phyloP scores from a whole-genome alignment of 148 eudicot genomes.

The Chenopodium formosanum region DNA sequence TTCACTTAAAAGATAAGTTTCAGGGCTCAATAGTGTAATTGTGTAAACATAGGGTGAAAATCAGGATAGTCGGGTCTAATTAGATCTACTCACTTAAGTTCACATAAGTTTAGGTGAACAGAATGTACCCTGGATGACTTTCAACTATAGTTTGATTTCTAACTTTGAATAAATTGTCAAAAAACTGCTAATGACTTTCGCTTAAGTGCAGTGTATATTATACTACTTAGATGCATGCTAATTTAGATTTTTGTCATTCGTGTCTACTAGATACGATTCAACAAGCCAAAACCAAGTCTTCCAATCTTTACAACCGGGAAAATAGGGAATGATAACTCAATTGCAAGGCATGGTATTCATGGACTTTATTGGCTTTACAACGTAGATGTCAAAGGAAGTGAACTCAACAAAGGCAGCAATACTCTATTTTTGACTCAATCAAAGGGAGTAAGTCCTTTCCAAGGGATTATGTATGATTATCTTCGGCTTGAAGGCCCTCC shows the following conservation, averaged over 20 bases:
- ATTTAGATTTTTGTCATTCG: background rate
- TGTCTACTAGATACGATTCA: constrained; percentile 37
- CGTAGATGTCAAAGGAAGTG: constrained; percentile 41
- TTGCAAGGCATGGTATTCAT: constrained; percentile 65
- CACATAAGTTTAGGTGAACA: no score
- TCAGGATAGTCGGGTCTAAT: no score
- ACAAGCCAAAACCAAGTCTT: constrained; percentile 35
- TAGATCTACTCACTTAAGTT: no score
- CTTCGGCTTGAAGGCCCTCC: constrained; percentile 49
- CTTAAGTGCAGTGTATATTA: background rate
- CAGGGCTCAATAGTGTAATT: no score
- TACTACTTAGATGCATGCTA: background rate
- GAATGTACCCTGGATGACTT: no score
- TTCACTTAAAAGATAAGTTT: no score
- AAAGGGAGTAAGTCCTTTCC: constrained; percentile 46
- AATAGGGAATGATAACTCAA: constrained; percentile 46
- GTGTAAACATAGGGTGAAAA: no score
- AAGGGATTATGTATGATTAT: constrained; percentile 66
- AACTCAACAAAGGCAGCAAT: constrained; percentile 41
- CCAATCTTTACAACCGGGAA: constrained; percentile 30
- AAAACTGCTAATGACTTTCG: background rate
- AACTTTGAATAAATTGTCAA: background rate
- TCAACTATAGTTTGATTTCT: no score
- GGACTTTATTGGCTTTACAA: constrained; percentile 53
- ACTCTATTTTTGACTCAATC: constrained; percentile 51